Evolutionary conservation across 768 basidiomycete species (phyloP).

Genomic region (Auricularia auricula-judae): DNA sequence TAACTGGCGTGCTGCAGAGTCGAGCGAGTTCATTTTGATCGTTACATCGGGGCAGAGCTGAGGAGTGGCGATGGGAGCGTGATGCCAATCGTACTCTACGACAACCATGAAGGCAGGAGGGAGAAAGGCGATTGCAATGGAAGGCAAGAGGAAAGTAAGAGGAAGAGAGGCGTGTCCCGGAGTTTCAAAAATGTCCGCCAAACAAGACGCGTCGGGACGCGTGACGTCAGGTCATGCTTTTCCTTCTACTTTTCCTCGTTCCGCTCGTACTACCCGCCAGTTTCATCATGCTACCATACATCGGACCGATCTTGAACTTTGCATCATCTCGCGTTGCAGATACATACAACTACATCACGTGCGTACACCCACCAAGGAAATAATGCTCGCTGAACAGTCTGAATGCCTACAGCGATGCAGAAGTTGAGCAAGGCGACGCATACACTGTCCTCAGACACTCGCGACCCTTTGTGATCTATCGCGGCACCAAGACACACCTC

Average conservation of each 20-base stretch:
- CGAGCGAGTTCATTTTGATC: too few species aligned
- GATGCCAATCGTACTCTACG: too few species aligned
- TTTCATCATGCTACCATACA: background rate
- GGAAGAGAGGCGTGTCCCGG: too few species aligned
- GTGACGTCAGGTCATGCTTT: background rate
- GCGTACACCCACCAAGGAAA: too few species aligned
- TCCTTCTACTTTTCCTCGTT: background rate
- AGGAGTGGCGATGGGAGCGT: too few species aligned
- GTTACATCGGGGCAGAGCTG: too few species aligned
- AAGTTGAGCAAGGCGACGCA: slow-evolving; percentile 1
- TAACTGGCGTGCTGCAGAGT: too few species aligned
- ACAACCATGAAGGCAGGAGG: too few species aligned
- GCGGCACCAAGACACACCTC: slow-evolving; percentile 6
- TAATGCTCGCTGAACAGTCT: background rate
- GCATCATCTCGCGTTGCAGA: background rate
- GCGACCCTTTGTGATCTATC: slow-evolving; percentile 9
- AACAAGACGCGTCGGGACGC: background rate
- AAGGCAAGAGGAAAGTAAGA: too few species aligned
- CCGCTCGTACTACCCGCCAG: background rate
- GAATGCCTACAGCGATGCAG: slow-evolving; percentile 3
- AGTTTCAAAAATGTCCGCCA: too few species aligned
- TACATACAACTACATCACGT: background rate
- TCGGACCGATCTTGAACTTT: background rate
- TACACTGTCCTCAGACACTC: slow-evolving; percentile 9
- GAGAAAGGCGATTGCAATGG: too few species aligned